Evolutionary conservation across 768 basidiomycete genomes (phyloP).

Genomic region (Tricholoma terreum): DNA sequence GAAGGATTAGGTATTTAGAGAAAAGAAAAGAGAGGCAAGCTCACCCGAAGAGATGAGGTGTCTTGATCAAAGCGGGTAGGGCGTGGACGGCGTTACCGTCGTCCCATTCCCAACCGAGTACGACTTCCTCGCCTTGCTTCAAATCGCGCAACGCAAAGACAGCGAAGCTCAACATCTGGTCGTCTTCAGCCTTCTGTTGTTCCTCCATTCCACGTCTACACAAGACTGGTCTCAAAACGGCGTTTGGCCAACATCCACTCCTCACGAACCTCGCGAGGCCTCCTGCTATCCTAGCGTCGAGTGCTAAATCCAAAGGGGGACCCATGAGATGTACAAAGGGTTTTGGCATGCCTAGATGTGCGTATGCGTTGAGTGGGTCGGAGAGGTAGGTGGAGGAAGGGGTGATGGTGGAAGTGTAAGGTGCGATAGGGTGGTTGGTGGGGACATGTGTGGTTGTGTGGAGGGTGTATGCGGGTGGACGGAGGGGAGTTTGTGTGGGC

Average conservation of each 20-base stretch:
- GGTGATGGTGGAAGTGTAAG: slow-evolving; percentile 60
- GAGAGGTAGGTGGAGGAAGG: slow-evolving; percentile 66
- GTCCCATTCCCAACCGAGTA: slow-evolving; percentile 97
- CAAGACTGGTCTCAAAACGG: slow-evolving; percentile 55
- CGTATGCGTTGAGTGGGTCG: slow-evolving; percentile 87
- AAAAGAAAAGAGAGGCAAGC: slow-evolving; percentile 13
- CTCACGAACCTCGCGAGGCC: slow-evolving; percentile 60
- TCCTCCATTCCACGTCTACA: slow-evolving; percentile 21
- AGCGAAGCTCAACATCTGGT: slow-evolving; percentile 58
- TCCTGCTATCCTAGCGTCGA: slow-evolving; percentile 77
- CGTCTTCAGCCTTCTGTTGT: slow-evolving; percentile 7
- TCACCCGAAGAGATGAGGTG: slow-evolving; percentile 57
- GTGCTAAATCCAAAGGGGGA: slow-evolving; percentile 69
- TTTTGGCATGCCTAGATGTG: slow-evolving; percentile 78
- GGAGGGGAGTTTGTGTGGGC: slow-evolving; percentile 33
- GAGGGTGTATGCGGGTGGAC: slow-evolving; percentile 59
- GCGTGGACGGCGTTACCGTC: slow-evolving; percentile 83
- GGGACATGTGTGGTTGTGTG: slow-evolving; percentile 53
- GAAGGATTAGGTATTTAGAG: not conserved
- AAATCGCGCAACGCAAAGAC: slow-evolving; percentile 79
- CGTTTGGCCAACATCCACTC: slow-evolving; percentile 65
- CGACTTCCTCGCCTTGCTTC: slow-evolving; percentile 77
- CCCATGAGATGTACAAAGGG: slow-evolving; percentile 79
- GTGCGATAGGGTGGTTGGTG: slow-evolving; percentile 54
- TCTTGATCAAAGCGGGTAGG: slow-evolving; percentile 63